Percentiles rank a stretch among this genome's conserved stretches.
phyloP scores from a whole-genome alignment of 176 grass and related monocot species.

The Areca catechu region DNA sequence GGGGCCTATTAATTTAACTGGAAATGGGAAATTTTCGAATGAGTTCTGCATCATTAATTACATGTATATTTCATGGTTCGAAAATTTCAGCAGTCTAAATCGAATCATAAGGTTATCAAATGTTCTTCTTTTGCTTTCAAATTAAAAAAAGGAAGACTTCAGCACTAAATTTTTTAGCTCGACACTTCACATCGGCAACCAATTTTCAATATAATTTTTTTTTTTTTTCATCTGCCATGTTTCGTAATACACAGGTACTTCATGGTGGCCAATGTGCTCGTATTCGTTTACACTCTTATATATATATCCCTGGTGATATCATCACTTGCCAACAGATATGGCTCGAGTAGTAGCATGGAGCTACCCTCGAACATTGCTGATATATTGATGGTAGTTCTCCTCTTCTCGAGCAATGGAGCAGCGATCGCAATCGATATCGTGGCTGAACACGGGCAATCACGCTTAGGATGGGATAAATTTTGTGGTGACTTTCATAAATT shows the following conservation, averaged over 20 bases:
- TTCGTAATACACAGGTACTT: not conserved
- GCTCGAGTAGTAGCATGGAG: not conserved
- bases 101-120: no score
- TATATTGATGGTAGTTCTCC: not conserved
- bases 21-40: no score
- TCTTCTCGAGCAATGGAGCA: constrained; percentile 7
- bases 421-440: not conserved
- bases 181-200: no score
- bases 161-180: no score
- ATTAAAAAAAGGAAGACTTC: no score
- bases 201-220: no score
- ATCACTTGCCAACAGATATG: not conserved
- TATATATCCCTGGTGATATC: not conserved
- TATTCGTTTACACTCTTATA: not conserved
- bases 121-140: no score
- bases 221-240: not conserved
- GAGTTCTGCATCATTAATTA: no score
- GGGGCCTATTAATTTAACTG: no score
- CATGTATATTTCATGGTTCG: no score
- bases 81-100: no score
- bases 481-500: not conserved
- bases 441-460: not conserved
- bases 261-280: not conserved
- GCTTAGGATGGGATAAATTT: no score
- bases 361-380: not conserved